Conservation (phyloP, 2,329 filamentous ascomycete genomes). For the Pseudogymnoascus sp. region DNA sequence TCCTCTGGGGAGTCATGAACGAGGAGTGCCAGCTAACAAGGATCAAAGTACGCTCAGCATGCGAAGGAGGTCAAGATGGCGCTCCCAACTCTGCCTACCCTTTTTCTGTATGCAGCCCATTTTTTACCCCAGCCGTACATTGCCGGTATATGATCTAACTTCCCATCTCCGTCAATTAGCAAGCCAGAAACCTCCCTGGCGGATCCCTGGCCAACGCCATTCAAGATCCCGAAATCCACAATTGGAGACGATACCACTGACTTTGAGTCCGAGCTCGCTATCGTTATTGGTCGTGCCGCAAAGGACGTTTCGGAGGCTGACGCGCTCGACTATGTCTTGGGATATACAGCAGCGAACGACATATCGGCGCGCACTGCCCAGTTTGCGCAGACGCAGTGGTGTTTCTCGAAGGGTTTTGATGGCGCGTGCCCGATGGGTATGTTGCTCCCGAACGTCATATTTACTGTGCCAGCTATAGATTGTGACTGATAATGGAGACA, state of each 20-base stretch:
- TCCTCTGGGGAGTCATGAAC: background rate
- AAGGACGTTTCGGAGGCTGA: conserved; percentile 40
- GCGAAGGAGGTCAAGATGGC: conserved; percentile 38
- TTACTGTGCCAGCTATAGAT: background rate
- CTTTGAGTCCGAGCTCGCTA: conserved; percentile 42
- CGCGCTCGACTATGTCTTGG: conserved; percentile 43
- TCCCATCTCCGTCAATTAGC: conserved; percentile 17
- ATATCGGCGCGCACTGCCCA: conserved; percentile 44
- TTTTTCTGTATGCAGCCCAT: conserved; percentile 23
- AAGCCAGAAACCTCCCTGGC: conserved; percentile 11
- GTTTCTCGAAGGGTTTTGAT: conserved; percentile 43
- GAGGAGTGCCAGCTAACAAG: background rate
- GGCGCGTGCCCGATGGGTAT: conserved; percentile 38
- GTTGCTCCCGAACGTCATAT: background rate
- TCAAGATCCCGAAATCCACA: conserved; percentile 38
- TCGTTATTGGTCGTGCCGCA: conserved; percentile 39
- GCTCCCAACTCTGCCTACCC: conserved; percentile 35
- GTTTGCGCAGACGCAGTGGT: conserved; percentile 40
- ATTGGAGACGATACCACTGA: conserved; percentile 37
- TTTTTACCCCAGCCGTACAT: background rate
- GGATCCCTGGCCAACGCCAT: conserved; percentile 28
- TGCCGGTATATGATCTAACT: background rate
- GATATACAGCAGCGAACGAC: conserved; percentile 50
- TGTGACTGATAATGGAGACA: background rate
- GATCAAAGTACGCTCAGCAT: conserved; percentile 35